These are phyloP conservation scores for Phytophthora vignae DNA, from an alignment of 352 stramenopile genomes.

Conservation along the genomic window DNA sequence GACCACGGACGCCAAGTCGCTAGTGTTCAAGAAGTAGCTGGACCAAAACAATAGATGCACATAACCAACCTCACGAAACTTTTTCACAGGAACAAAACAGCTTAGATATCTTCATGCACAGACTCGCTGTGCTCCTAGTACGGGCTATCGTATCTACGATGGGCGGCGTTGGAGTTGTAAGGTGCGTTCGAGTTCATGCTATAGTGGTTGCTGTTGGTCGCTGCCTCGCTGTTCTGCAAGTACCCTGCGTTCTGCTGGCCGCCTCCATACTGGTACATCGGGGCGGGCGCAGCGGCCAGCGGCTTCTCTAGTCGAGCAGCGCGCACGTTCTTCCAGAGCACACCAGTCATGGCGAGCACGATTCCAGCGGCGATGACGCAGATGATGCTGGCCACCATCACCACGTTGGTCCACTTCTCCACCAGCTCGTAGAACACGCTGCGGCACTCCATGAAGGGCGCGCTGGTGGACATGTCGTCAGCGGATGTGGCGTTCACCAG, in stretches of 20 bases:
- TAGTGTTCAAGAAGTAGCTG: slow-evolving; percentile 45
- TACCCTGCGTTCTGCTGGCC: slow-evolving; percentile 18
- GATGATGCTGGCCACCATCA: slow-evolving; percentile 66
- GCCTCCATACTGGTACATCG: slow-evolving; percentile 43
- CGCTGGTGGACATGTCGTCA: slow-evolving; percentile 47
- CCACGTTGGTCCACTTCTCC: slow-evolving; percentile 71
- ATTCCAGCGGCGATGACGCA: slow-evolving; percentile 55
- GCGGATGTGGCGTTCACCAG: slow-evolving; percentile 56
- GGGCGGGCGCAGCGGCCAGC: slow-evolving; percentile 13
- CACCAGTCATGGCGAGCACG: slow-evolving; percentile 64
- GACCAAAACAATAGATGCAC: slow-evolving; percentile 33
- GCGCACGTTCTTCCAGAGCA: slow-evolving; percentile 57
- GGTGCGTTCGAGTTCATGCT: slow-evolving; percentile 45
- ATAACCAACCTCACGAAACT: slow-evolving; percentile 7
- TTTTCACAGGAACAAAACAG: slow-evolving; percentile 24
- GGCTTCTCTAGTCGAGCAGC: slow-evolving; percentile 31
- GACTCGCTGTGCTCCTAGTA: slow-evolving; percentile 32
- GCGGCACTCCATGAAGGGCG: slow-evolving; percentile 79
- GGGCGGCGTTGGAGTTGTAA: slow-evolving; percentile 30
- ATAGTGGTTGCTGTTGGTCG: slow-evolving; percentile 40
- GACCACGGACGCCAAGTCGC: slow-evolving; percentile 22
- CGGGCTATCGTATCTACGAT: slow-evolving; percentile 49
- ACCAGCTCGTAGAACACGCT: slow-evolving; percentile 67
- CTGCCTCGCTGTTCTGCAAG: slow-evolving; percentile 33
- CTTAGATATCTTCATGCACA: slow-evolving; percentile 30